phyloP scores from a whole-genome alignment of 1,284 basidiomycete species.

The Microbotryum intermedium region DNA sequence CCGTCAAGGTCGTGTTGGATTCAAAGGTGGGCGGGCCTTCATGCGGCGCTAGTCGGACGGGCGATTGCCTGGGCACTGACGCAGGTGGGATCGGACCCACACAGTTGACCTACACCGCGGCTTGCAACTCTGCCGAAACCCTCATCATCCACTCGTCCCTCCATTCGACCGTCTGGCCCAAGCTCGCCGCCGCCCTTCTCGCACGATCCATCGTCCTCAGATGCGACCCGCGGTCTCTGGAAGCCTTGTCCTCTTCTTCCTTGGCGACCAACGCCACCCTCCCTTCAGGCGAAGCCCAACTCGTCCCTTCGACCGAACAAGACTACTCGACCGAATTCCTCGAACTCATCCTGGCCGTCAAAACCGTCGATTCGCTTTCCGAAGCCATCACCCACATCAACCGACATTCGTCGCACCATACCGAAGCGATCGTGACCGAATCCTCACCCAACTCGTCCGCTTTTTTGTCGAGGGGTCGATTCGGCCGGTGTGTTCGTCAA shows the following conservation, averaged over 20 bases:
- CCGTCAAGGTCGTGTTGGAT: conserved; percentile 73
- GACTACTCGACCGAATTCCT: conserved; percentile 86
- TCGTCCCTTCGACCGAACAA: conserved; percentile 38
- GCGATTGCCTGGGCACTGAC: no score
- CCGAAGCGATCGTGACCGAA: conserved; percentile 89
- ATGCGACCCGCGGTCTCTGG: conserved; percentile 61
- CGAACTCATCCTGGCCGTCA: conserved; percentile 70
- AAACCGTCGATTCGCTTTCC: conserved; percentile 58
- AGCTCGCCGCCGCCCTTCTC: conserved; percentile 65
- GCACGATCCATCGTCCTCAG: conserved; percentile 62
- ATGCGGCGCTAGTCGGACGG: no score
- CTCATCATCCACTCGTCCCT: conserved; percentile 71
- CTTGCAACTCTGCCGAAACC: conserved; percentile 90
- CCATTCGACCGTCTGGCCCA: conserved; percentile 65
- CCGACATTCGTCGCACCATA: conserved; percentile 86
- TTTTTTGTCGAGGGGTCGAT: conserved; percentile 80
- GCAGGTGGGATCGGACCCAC: no score
- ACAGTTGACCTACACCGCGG: conserved; percentile 88
- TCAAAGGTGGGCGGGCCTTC: conserved; percentile 90
- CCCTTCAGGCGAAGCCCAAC: conserved; percentile 28
- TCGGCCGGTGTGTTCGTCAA: conserved; percentile 91
- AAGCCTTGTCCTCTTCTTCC: conserved; percentile 39
- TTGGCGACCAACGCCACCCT: conserved; percentile 35
- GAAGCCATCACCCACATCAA: conserved; percentile 85
- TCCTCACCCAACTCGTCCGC: conserved; percentile 53